Evolutionary conservation across 1,139 yeast genomes (phyloP), one percentile per base, ranked within the genome.

Genomic region (Geotrichum cucujoidarum): DNA sequence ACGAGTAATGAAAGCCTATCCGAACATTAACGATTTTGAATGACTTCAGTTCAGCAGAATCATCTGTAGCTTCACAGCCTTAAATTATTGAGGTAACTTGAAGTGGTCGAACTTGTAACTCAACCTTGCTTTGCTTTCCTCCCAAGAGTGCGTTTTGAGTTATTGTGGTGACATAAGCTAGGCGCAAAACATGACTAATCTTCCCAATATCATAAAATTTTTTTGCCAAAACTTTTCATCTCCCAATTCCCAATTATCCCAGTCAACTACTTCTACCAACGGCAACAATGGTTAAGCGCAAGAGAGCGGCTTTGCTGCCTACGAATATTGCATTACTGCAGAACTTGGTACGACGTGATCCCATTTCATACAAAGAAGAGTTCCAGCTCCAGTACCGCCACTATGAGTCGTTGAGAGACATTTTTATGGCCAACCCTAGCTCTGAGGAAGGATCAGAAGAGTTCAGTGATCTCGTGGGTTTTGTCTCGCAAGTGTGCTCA

Each of bases 301-400:
- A 88, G 71, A 84, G 96, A 76, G 94, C 95, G 36, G 95, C 96
- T 45, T 75, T 88, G 48, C 72, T 90, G 63, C 97, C 97, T 17
- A 86, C 90, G 24, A 92, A 92, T 68, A 86, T 92, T 62, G 90
- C 95, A 43, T 71, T 90, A 53, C 71, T 92, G 55, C 98, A 94
- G 69, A 92, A 94, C 64, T 76, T 92, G 52, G 95, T 92, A 11
- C 83, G 90, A 62, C 75, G 97, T 59, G 98, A 92, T 63, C 97
- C 98, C n/a, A 55, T 55, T 52, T 88, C 97, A 0, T 94, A 92
- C 66, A 80, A 80, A 55, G 98, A 94, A 66, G 99, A 92, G 67
- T 92, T 92, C 66, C 65, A 83, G 43, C 94, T 89, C 60, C 98
- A 94, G 64, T 88, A 83, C 65, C 78, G 92, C 48, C 98, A 94